phyloP scores from a whole-genome alignment of 148 eudicot genomes.

The Talinum fruticosum region DNA sequence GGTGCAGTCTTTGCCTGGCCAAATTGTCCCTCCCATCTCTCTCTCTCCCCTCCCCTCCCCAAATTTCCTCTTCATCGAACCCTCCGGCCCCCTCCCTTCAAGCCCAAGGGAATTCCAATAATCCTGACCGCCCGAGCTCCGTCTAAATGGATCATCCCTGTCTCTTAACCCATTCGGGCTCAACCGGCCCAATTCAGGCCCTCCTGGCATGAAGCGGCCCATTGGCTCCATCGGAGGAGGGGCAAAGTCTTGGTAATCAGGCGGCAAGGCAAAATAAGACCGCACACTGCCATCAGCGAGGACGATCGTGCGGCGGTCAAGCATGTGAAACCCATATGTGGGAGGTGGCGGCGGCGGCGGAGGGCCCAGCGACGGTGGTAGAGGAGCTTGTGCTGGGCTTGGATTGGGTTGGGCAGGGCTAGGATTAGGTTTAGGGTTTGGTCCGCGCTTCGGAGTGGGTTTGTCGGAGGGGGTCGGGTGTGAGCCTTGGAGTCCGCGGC shows the following conservation, averaged over 20 bases:
- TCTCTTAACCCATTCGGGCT: constrained; percentile 47
- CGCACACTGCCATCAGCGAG: constrained; percentile 76
- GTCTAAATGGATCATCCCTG: constrained; percentile 20
- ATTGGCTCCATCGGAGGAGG: constrained; percentile 27
- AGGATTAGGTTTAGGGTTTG: constrained; percentile 36
- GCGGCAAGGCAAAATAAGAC: constrained; percentile 82
- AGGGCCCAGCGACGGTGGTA: neutral
- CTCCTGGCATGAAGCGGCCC: constrained; percentile 18
- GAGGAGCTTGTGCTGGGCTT: constrained; percentile 13
- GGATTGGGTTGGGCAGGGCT: constrained; percentile 10
- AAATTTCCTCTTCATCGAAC: constrained; percentile 60
- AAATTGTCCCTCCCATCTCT: constrained; percentile 44
- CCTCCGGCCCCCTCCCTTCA: constrained; percentile 31
- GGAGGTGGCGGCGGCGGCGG: constrained; percentile 10
- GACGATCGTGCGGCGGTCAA: constrained; percentile 62
- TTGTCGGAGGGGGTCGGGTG: constrained; percentile 25
- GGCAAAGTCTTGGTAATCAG: constrained; percentile 60
- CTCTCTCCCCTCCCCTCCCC: constrained; percentile 44
- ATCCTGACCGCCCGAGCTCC: constrained; percentile 32
- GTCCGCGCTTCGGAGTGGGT: constrained; percentile 30
- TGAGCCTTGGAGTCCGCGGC: constrained; percentile 11
- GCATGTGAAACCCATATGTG: constrained; percentile 82
- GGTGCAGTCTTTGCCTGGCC: constrained; percentile 71
- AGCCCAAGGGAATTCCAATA: constrained; percentile 42
- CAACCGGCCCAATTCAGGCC: constrained; percentile 34